A percentile compares a stretch with the other conserved stretches of the same genome.
Conservation (phyloP, 306 rosid genomes). For the Mimosa pudica region DNA sequence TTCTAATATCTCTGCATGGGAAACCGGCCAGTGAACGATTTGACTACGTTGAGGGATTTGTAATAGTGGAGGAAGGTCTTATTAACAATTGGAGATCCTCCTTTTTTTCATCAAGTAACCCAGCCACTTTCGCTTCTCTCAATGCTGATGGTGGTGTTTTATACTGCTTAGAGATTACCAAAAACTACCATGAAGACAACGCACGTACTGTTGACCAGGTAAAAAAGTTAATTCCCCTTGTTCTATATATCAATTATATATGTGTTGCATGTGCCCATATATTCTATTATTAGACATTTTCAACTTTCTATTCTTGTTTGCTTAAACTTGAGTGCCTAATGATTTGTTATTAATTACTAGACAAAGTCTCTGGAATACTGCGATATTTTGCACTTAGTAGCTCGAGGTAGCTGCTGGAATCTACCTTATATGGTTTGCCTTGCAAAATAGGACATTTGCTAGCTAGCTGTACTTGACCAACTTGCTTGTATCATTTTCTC, state of each 20-base stretch:
- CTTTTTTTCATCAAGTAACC: slow-evolving; percentile 78
- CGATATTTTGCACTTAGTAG: background rate
- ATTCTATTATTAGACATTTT: background rate
- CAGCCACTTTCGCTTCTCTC: slow-evolving; percentile 68
- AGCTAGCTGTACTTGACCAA: slow-evolving; percentile 43
- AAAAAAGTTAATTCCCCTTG: slow-evolving; percentile 4
- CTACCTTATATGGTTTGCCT: slow-evolving; percentile 5
- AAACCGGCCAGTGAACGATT: slow-evolving; percentile 53
- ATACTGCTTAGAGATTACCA: slow-evolving; percentile 93
- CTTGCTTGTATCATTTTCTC: slow-evolving; percentile 5
- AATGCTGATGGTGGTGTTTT: slow-evolving; percentile 72
- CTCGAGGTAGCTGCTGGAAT: background rate
- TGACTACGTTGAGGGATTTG: slow-evolving; percentile 95
- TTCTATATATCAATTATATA: background rate
- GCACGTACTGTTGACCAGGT: slow-evolving; percentile 73
- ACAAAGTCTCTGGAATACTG: background rate
- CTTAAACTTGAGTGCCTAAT: background rate
- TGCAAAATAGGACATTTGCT: slow-evolving; percentile 39
- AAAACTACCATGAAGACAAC: slow-evolving; percentile 59
- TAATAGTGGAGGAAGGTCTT: slow-evolving; percentile 88
- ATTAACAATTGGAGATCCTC: slow-evolving; percentile 96
- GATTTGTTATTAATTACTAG: background rate
- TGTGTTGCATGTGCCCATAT: background rate
- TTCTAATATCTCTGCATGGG: slow-evolving; percentile 81
- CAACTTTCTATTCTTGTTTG: background rate